Evolutionary conservation across 306 rosid genomes (phyloP), one percentile per base, ranked within the genome.

Genomic region (Fragaria vesca): DNA sequence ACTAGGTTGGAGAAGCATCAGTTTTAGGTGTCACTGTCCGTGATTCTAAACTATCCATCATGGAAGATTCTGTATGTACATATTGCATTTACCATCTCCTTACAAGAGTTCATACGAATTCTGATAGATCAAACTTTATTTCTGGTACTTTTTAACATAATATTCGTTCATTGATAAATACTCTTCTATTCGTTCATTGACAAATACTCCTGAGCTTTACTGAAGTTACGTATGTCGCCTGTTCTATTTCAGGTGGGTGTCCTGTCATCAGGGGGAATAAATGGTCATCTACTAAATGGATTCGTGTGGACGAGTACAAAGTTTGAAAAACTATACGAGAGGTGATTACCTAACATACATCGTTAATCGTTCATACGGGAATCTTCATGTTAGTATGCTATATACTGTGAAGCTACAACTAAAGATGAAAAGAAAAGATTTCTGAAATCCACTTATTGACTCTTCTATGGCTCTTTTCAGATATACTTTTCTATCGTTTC

Each of bases 221-320:
- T 4, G 58, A 18, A 54, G 43, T 63, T 13, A 20, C 54, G 60
- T 34, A 46, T 26, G 5, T 48, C 71, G 82, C 80, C 5, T 76
- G 45, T 54, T 83, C 69, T 28, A 72, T 79, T 90, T 78, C 90
- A 96, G 99, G 99, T 81, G 99, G 99, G 68, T 96, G 99, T 78
- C 97, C 98, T 2, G 97, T 96, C 81, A 91, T 96, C 77, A 89
- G 76, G 83, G 99, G 99, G 71, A 96, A 96, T 69, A 96, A 96
- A 83, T 96, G 99, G 99, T 96, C 99, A 74, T 78, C 90, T 85
- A 96, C 99, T 54, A 96, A 96, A 82, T 96, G 99, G 99, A 62
- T 96, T 40, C 98, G 91, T 30, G 93, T 93, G 54, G 75, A 43
- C 4, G 99, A 93, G 75, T 93, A 93, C 91, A 84, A 78, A 84